Evolutionary conservation across 371 early-diverging fungal species (phyloP).

Genomic region (Spraguea lophii): DNA sequence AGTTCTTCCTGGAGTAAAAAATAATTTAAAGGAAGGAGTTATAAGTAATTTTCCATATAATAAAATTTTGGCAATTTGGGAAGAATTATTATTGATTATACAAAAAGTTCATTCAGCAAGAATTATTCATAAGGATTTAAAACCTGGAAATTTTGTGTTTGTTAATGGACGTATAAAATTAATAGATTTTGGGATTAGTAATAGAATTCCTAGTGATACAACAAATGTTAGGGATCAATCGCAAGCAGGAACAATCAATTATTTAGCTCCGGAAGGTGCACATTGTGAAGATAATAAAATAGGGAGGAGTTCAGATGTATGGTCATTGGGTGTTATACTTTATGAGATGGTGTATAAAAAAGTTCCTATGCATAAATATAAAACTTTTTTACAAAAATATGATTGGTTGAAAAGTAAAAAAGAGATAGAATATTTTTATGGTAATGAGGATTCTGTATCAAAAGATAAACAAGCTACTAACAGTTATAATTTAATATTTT

Average conservation of each 20-base stretch:
- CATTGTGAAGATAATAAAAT: constrained; percentile 35
- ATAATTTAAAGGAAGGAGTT: neutral
- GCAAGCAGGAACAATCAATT: constrained; percentile 77
- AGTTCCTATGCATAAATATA: constrained; percentile 53
- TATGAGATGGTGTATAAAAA: constrained; percentile 77
- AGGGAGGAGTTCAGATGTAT: constrained; percentile 57
- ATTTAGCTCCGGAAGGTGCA: constrained; percentile 83
- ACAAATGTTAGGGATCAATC: constrained; percentile 68
- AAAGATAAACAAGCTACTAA: neutral
- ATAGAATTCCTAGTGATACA: constrained; percentile 68
- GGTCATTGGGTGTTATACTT: constrained; percentile 85
- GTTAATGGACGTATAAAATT: constrained; percentile 38
- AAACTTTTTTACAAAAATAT: constrained; percentile 6
- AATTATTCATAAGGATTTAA: constrained; percentile 77
- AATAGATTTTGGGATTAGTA: constrained; percentile 97
- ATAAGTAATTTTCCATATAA: neutral
- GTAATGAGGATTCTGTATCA: no score
- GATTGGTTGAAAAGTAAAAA: constrained; percentile 1
- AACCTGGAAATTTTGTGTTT: constrained; percentile 57
- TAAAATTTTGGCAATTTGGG: constrained; percentile 18
- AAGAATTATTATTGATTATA: constrained; percentile 70
- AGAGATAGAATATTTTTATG: no score
- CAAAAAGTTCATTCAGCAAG: constrained; percentile 59
- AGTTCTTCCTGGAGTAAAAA: neutral
- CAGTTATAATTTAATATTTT: neutral